A percentile compares a stretch with the other conserved stretches of the same genome.
phyloP scores from a whole-genome alignment of 257 asterid genomes.

The Echium plantagineum region DNA sequence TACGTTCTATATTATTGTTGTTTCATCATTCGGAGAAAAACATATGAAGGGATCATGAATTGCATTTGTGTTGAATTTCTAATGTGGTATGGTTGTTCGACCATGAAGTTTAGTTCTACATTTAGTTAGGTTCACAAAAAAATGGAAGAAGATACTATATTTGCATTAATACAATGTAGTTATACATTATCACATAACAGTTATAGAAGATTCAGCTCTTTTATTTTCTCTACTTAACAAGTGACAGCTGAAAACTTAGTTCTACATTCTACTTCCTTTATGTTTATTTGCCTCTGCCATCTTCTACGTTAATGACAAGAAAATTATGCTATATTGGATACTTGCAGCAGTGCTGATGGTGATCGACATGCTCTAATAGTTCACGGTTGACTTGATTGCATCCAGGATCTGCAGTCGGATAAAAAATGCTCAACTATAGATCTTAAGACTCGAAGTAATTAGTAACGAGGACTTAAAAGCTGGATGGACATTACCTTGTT shows the following conservation, averaged over 20 bases:
- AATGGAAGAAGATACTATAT: not conserved
- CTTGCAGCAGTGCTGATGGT: not conserved
- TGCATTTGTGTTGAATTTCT: no score
- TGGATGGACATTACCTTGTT: slow-evolving; percentile 48
- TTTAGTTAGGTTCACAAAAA: no score
- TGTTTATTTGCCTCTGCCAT: not conserved
- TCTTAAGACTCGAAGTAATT: not conserved
- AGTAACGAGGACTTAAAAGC: not conserved
- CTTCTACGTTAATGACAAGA: not conserved
- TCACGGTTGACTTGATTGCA: slow-evolving; percentile 74
- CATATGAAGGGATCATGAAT: no score
- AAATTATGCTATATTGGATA: not conserved
- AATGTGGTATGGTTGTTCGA: no score
- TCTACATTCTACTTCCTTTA: no score
- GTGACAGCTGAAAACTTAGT: not conserved
- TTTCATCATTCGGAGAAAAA: not conserved
- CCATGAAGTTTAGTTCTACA: no score
- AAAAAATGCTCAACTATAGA: no score
- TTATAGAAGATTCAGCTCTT: no score
- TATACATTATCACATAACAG: no score
- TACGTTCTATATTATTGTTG: not conserved
- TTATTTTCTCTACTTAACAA: not conserved
- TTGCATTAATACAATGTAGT: not conserved
- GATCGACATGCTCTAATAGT: slow-evolving; percentile 26
- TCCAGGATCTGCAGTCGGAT: slow-evolving; percentile 59